phyloP scores from a whole-genome alignment of 352 stramenopile genomes.

The Blastocystis sp. region DNA sequence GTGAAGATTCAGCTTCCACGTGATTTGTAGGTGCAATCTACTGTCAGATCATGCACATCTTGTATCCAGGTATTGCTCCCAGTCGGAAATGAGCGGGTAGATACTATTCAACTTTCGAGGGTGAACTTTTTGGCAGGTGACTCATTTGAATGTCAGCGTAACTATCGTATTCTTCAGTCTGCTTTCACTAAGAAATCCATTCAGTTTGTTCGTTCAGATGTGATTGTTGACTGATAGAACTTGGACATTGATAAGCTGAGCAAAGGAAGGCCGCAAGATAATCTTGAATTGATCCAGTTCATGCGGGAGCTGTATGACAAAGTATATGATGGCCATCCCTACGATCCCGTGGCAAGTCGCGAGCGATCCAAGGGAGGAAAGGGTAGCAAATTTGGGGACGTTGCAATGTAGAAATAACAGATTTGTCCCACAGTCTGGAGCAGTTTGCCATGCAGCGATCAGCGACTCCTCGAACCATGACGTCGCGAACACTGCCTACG shows the following conservation, averaged over 20 bases:
- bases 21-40: conserved; percentile 10
- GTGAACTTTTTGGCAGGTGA: conserved; percentile 34
- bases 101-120: conserved; percentile 1
- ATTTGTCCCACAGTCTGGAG: no score
- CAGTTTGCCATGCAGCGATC: no score
- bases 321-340: neutral
- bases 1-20: neutral
- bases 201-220: neutral
- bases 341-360: neutral
- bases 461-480: no score
- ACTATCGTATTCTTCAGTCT: conserved; percentile 34
- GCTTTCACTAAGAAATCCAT: neutral
- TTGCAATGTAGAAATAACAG: no score
- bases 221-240: neutral
- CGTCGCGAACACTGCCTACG: no score
- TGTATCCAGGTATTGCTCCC: conserved; percentile 9
- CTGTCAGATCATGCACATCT: conserved; percentile 45
- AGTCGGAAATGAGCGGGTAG: neutral
- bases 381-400: neutral
- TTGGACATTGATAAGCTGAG: conserved; percentile 31
- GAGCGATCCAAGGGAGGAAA: neutral
- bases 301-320: conserved; percentile 14
- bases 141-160: conserved; percentile 26
- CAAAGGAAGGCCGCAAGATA: conserved; percentile 16
- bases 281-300: conserved; percentile 43